phyloP scores from a whole-genome alignment of 306 rosid species.

The Quercus alba region DNA sequence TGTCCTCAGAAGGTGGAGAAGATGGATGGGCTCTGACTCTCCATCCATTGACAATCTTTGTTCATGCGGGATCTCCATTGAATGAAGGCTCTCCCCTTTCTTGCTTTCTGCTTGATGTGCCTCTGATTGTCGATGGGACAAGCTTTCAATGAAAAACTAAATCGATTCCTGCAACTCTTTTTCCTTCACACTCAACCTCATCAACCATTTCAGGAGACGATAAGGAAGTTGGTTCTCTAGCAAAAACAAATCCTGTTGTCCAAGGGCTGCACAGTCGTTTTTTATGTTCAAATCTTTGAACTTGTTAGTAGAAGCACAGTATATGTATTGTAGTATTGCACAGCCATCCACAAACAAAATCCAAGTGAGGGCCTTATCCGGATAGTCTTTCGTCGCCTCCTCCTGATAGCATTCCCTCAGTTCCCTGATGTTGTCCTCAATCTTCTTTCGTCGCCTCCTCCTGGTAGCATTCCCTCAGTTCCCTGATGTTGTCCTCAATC shows the following conservation, averaged over 20 bases:
- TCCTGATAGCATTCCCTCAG: not conserved
- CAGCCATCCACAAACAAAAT: slow-evolving; percentile 27
- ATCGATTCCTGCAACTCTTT: not conserved
- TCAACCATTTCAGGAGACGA: slow-evolving; percentile 8
- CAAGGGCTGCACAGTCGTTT: not conserved
- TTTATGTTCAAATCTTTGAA: not conserved
- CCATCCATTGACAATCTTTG: not conserved
- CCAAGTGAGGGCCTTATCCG: not conserved
- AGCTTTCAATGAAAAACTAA: not conserved
- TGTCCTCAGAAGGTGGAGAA: slow-evolving; percentile 9
- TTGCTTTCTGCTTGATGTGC: no score
- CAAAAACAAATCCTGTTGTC: slow-evolving; percentile 19
- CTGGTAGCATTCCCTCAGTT: not conserved
- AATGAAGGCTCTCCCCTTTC: no score
- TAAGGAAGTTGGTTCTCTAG: slow-evolving; percentile 28
- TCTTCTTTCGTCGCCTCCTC: not conserved
- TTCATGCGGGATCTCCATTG: no score
- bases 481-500: not conserved
- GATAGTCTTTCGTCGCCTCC: not conserved
- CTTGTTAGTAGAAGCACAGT: not conserved
- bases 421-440: not conserved
- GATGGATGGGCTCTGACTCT: not conserved
- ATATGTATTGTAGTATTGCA: not conserved
- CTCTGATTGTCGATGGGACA: no score
- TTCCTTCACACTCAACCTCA: not conserved